A percentile compares a stretch with the other conserved stretches of the same genome.
Conservation (phyloP, 352 stramenopile species). For the Phytophthora constricta region DNA sequence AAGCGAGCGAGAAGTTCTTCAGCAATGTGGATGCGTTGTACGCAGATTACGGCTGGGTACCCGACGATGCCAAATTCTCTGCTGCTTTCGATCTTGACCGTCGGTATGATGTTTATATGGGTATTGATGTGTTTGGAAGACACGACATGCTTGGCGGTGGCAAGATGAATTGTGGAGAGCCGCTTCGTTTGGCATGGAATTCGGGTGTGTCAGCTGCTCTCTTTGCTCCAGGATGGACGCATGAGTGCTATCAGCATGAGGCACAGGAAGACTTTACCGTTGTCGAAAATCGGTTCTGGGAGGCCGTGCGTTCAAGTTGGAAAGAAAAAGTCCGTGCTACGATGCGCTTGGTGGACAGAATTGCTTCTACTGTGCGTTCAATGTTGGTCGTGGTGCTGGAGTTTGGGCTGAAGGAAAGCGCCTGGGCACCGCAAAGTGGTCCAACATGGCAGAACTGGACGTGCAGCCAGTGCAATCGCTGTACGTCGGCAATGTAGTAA, state of each 20-base stretch:
- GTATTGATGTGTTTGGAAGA: slow-evolving; percentile 58
- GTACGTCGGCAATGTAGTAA: slow-evolving; percentile 35
- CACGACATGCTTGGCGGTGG: slow-evolving; percentile 46
- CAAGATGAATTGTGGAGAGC: slow-evolving; percentile 41
- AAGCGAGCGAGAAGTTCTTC: slow-evolving; percentile 50
- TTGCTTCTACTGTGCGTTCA: slow-evolving; percentile 48
- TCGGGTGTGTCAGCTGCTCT: slow-evolving; percentile 46
- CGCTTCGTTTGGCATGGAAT: slow-evolving; percentile 45
- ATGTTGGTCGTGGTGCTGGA: slow-evolving; percentile 36
- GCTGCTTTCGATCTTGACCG: slow-evolving; percentile 48
- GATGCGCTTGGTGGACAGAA: slow-evolving; percentile 42
- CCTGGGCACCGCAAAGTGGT: slow-evolving; percentile 23
- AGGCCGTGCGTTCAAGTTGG: slow-evolving; percentile 35
- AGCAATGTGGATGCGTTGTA: slow-evolving; percentile 55
- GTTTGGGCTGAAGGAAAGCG: slow-evolving; percentile 38
- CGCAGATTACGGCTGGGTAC: slow-evolving; percentile 54
- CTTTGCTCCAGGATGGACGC: slow-evolving; percentile 47
- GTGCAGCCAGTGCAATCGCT: slow-evolving; percentile 36
- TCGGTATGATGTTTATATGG: slow-evolving; percentile 68
- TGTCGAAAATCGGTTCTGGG: slow-evolving; percentile 47
- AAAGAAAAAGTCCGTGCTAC: slow-evolving; percentile 44
- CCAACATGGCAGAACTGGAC: slow-evolving; percentile 46
- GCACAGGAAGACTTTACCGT: slow-evolving; percentile 30
- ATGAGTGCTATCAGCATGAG: slow-evolving; percentile 47
- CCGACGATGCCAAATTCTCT: slow-evolving; percentile 51